Base-by-base conservation (phyloP, 2,329 filamentous ascomycete species). In the Claviceps africana region DNA sequence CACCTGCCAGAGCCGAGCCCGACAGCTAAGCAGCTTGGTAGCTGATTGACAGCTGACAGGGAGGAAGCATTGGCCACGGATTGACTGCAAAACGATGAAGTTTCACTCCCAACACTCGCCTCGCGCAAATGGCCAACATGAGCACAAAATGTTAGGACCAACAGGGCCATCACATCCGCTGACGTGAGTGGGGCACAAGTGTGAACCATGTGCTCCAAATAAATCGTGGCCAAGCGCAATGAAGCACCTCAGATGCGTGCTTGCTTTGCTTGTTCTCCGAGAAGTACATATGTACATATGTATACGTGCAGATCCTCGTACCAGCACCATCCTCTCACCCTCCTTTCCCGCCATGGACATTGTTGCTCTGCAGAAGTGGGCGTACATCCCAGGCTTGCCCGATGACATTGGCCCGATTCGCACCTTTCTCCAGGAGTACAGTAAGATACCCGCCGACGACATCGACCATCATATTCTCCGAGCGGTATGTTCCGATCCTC, bases 361-460 rank as follows among this genome's bases (percentile, higher is more conserved):
- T 47, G 57, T 67, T 48, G 62, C 67, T 53, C 43, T 60, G 21
- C 64, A 64, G 54, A 59, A 58, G 51, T 70, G 68, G 68, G 63
- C 63, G 50, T 70, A 67, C 47, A 57, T 67, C 25, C 60, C 65
- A 30, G 64, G 65, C 17, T 61, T 67, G 37, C 70, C 70, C 10
- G 56, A 64, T 40, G 65, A 69, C 48, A 66, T 69, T 51, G 64
- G 61, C 28, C 62, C 67, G 15, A 61, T 67, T 33, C 64, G 63
- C 51, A 60, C 65, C 31, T 59, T 72, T 37, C 65, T 72, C 33
- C 57, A 66, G 44, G 57, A 60, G 1, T 72, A 72, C 56, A 70
- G 69, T 58, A 60, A 62, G 49, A 66, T 72, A 21, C 61, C 67
- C 2, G 56, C 58, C 10, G 56, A 57, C 8, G 62, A 70, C 10